Conservation (phyloP, 352 stramenopile species). For the Blastocystis sp. region DNA sequence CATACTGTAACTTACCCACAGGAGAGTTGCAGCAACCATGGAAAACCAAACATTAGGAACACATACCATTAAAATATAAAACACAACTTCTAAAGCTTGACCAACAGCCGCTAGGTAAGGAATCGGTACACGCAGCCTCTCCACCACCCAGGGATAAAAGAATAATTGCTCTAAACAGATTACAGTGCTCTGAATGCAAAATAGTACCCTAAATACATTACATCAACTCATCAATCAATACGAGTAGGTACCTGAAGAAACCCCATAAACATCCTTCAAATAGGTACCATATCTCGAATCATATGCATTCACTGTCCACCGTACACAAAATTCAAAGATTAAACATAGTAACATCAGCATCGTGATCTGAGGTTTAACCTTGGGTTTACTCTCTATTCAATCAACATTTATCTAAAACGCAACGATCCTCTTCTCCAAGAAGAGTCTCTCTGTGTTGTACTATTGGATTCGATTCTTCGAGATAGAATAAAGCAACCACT, state of each 20-base stretch:
- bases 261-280: slow-evolving; percentile 3
- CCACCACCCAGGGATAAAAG: not conserved
- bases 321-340: slow-evolving; percentile 50
- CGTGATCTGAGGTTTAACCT: not conserved
- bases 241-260: slow-evolving; percentile 5
- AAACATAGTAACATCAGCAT: slow-evolving; percentile 14
- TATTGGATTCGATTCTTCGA: slow-evolving; percentile 37
- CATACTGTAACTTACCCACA: not conserved
- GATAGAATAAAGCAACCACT: slow-evolving; percentile 10
- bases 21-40: not conserved
- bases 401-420: not conserved
- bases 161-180: slow-evolving; percentile 11
- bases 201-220: slow-evolving; percentile 3
- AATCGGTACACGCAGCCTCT: not conserved
- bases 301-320: slow-evolving; percentile 45
- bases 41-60: not conserved
- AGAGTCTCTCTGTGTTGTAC: not conserved
- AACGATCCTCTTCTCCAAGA: not conserved
- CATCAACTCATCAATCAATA: not conserved
- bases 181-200: slow-evolving; percentile 44
- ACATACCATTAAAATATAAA: not conserved
- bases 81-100: not conserved
- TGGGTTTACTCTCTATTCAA: not conserved
- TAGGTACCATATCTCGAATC: slow-evolving; percentile 20
- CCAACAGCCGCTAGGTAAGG: not conserved